Evolutionary conservation across 345 rosid species (phyloP).

Genomic region (Hibiscus tridactylites): DNA sequence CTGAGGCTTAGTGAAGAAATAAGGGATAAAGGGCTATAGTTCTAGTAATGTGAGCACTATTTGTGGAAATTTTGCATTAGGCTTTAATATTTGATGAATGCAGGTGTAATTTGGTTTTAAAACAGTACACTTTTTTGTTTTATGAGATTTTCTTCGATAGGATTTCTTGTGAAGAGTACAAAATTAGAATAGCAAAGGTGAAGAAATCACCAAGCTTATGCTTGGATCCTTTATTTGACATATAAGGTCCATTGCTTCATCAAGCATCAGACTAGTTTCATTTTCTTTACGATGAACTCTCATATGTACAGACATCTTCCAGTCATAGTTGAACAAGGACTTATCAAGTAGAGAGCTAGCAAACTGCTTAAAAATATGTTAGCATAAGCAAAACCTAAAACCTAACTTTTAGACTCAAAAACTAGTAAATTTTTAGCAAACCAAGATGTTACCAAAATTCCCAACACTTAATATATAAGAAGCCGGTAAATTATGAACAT

Average conservation of each 20-base stretch:
- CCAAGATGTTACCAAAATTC: not conserved
- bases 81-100: not conserved
- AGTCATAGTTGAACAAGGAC: not conserved
- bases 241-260: not conserved
- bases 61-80: not conserved
- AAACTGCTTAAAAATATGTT: not conserved
- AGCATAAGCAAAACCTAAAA: not conserved
- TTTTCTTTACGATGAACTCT: not conserved
- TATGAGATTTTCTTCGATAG: not conserved
- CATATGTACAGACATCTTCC: not conserved
- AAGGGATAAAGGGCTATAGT: not conserved
- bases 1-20: not conserved
- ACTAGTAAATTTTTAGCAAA: not conserved
- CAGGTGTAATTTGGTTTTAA: not conserved
- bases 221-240: not conserved
- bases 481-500: not conserved
- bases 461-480: not conserved
- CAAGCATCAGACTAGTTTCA: not conserved
- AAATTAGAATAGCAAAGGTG: too few relatives aligned
- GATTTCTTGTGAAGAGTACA: too few relatives aligned
- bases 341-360: not conserved
- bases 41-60: not conserved
- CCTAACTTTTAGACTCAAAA: not conserved
- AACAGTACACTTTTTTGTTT: not conserved
- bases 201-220: not conserved